These are phyloP conservation scores for Starmerella khaoyaiensis DNA, from an alignment of 805 yeast species.

Conservation along the genomic window DNA sequence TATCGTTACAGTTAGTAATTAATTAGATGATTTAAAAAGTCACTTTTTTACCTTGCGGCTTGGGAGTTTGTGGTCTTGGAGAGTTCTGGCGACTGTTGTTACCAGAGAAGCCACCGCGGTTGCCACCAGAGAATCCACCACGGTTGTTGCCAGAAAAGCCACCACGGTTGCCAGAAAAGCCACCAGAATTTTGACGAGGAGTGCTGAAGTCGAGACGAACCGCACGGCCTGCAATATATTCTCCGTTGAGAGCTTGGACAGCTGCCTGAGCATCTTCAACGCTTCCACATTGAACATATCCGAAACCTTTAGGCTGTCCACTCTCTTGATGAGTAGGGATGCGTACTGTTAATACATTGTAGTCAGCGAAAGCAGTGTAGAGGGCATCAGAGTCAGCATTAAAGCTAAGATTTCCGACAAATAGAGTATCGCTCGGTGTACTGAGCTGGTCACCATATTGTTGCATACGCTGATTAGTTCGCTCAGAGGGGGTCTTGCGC, in stretches of 20 bases:
- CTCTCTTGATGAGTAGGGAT: conserved; percentile 98
- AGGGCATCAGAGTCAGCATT: conserved; percentile 70
- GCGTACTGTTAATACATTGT: conserved; percentile 73
- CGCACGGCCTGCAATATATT: conserved; percentile 78
- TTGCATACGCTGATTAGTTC: conserved; percentile 64
- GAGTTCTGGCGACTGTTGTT: conserved; percentile 1
- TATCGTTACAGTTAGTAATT: not conserved
- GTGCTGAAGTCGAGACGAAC: conserved; percentile 90
- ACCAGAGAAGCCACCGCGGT: conserved; percentile 8
- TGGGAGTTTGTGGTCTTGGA: conserved; percentile 3
- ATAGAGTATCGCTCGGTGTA: conserved; percentile 87
- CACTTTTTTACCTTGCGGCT: conserved; percentile 21
- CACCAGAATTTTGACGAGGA: conserved; percentile 54
- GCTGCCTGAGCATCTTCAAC: conserved; percentile 88
- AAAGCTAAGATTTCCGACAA: conserved; percentile 93
- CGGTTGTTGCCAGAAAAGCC: conserved; percentile 19
- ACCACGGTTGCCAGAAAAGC: conserved; percentile 23
- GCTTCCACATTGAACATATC: conserved; percentile 82
- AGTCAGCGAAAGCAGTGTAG: conserved; percentile 56
- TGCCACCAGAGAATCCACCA: conserved; percentile 17
- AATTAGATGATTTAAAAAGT: conserved; percentile 9
- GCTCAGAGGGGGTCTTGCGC: conserved; percentile 38
- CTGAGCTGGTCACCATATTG: conserved; percentile 83
- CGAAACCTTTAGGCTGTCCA: conserved; percentile 98
- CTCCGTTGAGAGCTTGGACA: conserved; percentile 75